phyloP scores from a whole-genome alignment of 1,284 basidiomycete genomes.

The Phlebopus sp. region DNA sequence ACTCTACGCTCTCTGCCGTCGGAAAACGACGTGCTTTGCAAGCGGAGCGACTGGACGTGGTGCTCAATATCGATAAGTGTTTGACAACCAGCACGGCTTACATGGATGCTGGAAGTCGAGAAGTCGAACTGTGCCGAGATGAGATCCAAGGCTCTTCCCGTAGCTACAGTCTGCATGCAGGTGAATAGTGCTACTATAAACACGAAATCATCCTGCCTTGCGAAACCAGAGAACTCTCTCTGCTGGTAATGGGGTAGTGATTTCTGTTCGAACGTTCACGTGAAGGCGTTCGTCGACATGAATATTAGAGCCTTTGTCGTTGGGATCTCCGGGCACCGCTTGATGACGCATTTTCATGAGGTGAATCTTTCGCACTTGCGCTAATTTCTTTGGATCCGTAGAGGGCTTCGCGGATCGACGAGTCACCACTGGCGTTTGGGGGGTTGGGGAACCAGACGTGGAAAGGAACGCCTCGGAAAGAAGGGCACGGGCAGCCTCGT shows the following conservation, averaged over 20 bases:
- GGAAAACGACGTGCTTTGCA: constrained; percentile 24
- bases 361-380: constrained; percentile 54
- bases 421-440: constrained; percentile 21
- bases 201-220: constrained; percentile 41
- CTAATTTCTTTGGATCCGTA: constrained; percentile 52
- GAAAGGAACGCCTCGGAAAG: constrained; percentile 54
- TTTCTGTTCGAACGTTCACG: constrained; percentile 40
- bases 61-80: not conserved
- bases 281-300: constrained; percentile 56
- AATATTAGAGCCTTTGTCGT: constrained; percentile 44
- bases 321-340: constrained; percentile 60
- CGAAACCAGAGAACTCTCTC: constrained; percentile 61
- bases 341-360: constrained; percentile 72
- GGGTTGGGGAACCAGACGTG: constrained; percentile 12
- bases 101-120: constrained; percentile 20
- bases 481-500: constrained; percentile 49
- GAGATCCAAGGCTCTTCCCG: constrained; percentile 51
- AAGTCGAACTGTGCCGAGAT: constrained; percentile 38
- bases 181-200: constrained; percentile 9
- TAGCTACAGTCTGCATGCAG: constrained; percentile 36
- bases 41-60: constrained; percentile 29
- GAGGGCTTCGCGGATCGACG: constrained; percentile 34
- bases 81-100: constrained; percentile 8
- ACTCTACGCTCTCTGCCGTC: constrained; percentile 18
- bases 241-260: constrained; percentile 23